Base-by-base conservation (phyloP, 164 flowering plant species). In the Magnolia kwangsiensis region DNA sequence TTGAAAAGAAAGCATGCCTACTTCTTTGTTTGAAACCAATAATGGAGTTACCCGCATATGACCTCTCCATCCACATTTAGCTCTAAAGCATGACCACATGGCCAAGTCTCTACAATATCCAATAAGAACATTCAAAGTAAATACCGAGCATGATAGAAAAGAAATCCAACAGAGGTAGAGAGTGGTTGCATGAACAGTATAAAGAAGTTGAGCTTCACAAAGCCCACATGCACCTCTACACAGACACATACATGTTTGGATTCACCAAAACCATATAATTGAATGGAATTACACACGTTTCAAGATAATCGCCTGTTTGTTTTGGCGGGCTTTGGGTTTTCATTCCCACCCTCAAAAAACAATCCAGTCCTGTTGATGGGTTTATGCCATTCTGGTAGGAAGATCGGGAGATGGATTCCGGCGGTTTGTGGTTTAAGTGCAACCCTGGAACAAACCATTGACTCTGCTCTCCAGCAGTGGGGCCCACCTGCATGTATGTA, bases 1-100 rank as follows among this genome's bases (percentile, higher is more conserved):
- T 64, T 37, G 20, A 27, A 50, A 69, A 69, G 27, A 18, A 3
- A 19, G 63, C 37, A 10, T 24, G 16, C 20, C 23, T 18, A 63
- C 55, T 21, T 14, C n/a, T 19, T 5, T 31, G 3, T 3, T 23
- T 14, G 51, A 11, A n/a, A 71, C 16, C 51, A 5, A 4, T 29
- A 58, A 50, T 27, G 7, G 73, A 0, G 8, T 79, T 82, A 91
- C 96, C 81, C 49, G 75, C 27, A 83, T 73, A 78, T 77, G 67
- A 50, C 96, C 96, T 78, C 71, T 88, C 92, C 92, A 89, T 50
- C 93, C 92, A 84, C 96, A 91, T 79, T 87, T 89, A 72, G 78
- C 93, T 72, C 91, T 86, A 83, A 82, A 86, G 78, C 96, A 91
- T 20, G 58, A 78, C 96, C 96, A 91, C 67, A 77, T 14, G 64